phyloP scores from a whole-genome alignment of 1,284 basidiomycete genomes.

The Boletus smithii region DNA sequence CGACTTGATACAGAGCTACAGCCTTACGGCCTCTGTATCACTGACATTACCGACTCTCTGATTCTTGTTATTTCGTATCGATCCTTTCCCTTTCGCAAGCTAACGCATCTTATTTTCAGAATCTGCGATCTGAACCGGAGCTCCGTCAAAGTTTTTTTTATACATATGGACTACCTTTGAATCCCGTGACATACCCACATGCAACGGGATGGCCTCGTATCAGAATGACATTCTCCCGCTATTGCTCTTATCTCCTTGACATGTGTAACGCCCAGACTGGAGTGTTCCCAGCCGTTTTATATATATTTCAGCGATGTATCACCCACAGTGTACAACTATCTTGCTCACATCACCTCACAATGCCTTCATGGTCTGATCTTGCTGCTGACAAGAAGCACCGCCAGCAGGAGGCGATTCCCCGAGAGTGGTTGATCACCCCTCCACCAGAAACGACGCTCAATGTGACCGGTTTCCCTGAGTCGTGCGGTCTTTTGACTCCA shows the following conservation, averaged over 20 bases:
- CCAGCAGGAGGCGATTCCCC: slow-evolving; percentile 47
- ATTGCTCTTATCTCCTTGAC: slow-evolving; percentile 13
- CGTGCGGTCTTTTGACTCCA: slow-evolving; percentile 44
- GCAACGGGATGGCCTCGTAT: too few species aligned
- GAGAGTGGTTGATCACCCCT: slow-evolving; percentile 43
- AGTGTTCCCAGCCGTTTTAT: slow-evolving; percentile 9
- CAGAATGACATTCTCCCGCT: too few species aligned
- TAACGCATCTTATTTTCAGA: slow-evolving; percentile 17
- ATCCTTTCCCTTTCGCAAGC: slow-evolving; percentile 10
- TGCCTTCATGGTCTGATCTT: slow-evolving; percentile 42
- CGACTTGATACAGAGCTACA: slow-evolving; percentile 53
- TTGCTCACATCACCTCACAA: slow-evolving; percentile 2
- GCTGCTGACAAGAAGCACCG: slow-evolving; percentile 41
- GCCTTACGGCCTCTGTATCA: slow-evolving; percentile 47
- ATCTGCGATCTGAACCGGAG: not conserved
- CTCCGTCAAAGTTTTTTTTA: not conserved
- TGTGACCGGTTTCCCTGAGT: slow-evolving; percentile 41
- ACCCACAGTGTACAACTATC: not conserved
- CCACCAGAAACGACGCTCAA: slow-evolving; percentile 35
- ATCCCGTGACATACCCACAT: slow-evolving; percentile 7
- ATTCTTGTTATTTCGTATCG: slow-evolving; percentile 35
- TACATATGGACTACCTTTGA: not conserved
- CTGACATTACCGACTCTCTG: slow-evolving; percentile 83
- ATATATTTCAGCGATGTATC: slow-evolving; percentile 10
- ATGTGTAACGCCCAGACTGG: not conserved